Evolutionary conservation across 176 grass and related monocot species (phyloP), one percentile per base, ranked within the genome.

Genomic region (Alloteropsis semialata): DNA sequence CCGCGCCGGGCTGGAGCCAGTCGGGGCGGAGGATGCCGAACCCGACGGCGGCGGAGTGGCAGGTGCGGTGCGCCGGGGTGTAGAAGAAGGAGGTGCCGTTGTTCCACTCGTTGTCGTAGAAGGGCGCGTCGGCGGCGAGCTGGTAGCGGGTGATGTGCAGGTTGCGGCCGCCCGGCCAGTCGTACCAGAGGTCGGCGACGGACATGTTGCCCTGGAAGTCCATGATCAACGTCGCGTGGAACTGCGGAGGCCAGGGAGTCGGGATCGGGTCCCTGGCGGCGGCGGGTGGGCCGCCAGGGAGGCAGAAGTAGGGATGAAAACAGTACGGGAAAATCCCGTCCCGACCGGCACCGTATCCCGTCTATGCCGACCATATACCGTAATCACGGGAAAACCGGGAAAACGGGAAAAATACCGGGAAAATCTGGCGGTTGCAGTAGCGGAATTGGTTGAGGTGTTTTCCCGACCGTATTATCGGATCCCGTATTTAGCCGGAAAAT

Each of bases 11-110:
- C 5, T 16, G 19, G 42, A 95, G 84, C 83, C 86, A 95, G 85
- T 95, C 70, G 30, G 90, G 93, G 8, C 68, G 93, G 51, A 90
- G 78, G 74, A 92, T 48, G 14, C 93, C 90, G 25, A 92, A 85
- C 10, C 87, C 87, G 64, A 88, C 84, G 22, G 21, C 75, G 24
- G 8, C 59, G 42, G 88, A 83, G 54, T 57, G 88, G 84, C 94
- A 89, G 36, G 64, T 0, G 39, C 76, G 69, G 27, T 41, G 51
- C 39, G 81, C 74, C 21, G 75, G 89, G 36, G 89, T 75, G 83
- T 87, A 88, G 87, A 88, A n/a, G n/a, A n/a, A 93, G 49, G 91
- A 97, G 28, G 94, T 97, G 25, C 88, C 88, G 73, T 97, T 97
- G 86, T 76, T 82, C 88, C 94, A 97, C 77, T 97, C 88, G 10